Evolutionary conservation across 352 stramenopile species (phyloP).

Genomic region (Pelagophyceae sp.): DNA sequence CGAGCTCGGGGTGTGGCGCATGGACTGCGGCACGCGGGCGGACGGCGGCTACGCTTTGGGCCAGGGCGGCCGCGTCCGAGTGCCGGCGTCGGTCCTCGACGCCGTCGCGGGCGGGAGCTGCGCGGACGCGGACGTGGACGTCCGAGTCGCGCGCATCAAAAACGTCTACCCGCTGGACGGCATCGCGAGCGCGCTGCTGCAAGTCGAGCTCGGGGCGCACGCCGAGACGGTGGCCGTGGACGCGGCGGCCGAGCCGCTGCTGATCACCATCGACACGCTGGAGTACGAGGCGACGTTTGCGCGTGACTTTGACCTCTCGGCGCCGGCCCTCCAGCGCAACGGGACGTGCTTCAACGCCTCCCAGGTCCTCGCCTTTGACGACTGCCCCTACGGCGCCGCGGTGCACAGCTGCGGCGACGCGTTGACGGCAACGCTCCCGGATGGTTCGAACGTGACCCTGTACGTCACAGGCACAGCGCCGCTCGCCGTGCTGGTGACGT

Average conservation of each 20-base stretch:
- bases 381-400: background rate
- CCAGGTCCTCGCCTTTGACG: background rate
- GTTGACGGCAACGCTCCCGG: too few species aligned
- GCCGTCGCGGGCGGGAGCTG: too few species aligned
- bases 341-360: background rate
- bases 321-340: background rate
- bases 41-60: background rate
- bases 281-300: too few species aligned
- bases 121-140: slow-evolving; percentile 1
- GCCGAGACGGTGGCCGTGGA: too few species aligned
- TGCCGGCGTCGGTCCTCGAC: background rate
- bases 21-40: background rate
- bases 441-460: background rate
- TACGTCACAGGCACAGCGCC: background rate
- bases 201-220: background rate
- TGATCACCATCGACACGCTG: too few species aligned
- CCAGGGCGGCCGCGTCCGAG: background rate
- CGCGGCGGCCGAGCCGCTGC: too few species aligned
- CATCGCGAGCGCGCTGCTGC: background rate
- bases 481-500: background rate
- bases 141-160: background rate
- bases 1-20: background rate
- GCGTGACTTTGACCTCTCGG: too few species aligned
- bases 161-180: background rate
- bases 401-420: background rate